These are phyloP conservation scores for Carex cristatella DNA, from an alignment of 176 grass and related monocot genomes.

Conservation along the genomic window DNA sequence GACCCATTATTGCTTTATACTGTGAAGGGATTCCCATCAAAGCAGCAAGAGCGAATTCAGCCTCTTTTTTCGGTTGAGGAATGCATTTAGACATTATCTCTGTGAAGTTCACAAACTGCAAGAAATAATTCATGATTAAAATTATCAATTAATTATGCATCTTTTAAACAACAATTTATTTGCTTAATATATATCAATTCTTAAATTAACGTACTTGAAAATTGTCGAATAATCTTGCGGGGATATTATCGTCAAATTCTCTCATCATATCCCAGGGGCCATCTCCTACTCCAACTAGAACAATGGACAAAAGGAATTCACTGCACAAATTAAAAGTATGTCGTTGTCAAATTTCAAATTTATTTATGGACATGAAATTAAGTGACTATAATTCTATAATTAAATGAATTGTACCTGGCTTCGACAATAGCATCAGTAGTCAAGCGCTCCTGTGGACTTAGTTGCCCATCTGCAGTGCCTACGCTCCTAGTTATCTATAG, in stretches of 20 bases:
- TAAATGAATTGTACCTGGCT: constrained; percentile 47
- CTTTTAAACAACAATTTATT: constrained; percentile 39
- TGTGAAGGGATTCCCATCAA: constrained; percentile 95
- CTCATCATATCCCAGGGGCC: constrained; percentile 99
- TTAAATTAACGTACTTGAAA: constrained; percentile 52
- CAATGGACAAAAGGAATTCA: constrained; percentile 85
- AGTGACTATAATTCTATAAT: background rate
- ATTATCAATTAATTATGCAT: constrained; percentile 57
- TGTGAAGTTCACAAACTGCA: constrained; percentile 90
- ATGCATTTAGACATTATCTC: constrained; percentile 84
- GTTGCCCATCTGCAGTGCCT: constrained; percentile 57
- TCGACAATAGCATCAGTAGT: constrained; percentile 89
- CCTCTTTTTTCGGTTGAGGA: constrained; percentile 59
- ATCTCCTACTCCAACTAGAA: constrained; percentile 96
- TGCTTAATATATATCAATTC: constrained; percentile 29
- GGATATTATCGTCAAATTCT: constrained; percentile 96
- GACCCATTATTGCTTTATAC: constrained; percentile 73
- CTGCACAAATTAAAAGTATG: constrained; percentile 21
- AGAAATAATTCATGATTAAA: background rate
- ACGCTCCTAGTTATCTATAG: constrained; percentile 76
- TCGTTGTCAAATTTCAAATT: background rate
- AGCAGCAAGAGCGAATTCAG: constrained; percentile 69
- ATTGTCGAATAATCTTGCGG: constrained; percentile 82
- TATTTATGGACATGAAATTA: constrained; percentile 18
- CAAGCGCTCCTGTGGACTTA: constrained; percentile 79